Conservation (phyloP, 129 eudicot species). For the Flaveria sonorensis region DNA sequence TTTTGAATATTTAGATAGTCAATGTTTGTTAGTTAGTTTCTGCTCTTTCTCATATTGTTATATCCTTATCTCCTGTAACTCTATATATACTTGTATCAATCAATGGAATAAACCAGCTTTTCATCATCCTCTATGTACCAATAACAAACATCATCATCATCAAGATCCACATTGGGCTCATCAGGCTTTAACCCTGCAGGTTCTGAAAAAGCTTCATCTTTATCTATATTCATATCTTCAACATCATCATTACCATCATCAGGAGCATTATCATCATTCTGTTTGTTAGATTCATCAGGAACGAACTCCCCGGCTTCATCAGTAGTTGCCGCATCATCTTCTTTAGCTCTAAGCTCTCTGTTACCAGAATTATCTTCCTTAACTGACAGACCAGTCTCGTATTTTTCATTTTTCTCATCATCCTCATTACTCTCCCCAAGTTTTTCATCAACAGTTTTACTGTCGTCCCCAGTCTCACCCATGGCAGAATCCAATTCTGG, state of each 20-base stretch:
- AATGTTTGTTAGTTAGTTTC: too few species aligned
- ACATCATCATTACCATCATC: constrained; percentile 40
- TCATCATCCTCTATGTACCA: too few species aligned
- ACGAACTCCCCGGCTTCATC: constrained; percentile 51
- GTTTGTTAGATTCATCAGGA: constrained; percentile 44
- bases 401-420: constrained; percentile 80
- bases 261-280: constrained; percentile 39
- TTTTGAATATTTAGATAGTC: too few species aligned
- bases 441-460: too few species aligned
- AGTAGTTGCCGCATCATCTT: constrained; percentile 48
- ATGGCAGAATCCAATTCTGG: too few species aligned
- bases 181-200: constrained; percentile 63
- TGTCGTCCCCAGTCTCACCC: too few species aligned
- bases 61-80: too few species aligned
- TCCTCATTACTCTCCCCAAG: too few species aligned
- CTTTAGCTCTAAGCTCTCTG: constrained; percentile 84
- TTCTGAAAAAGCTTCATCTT: constrained; percentile 65
- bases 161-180: constrained; percentile 40
- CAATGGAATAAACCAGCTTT: too few species aligned
- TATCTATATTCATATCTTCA: constrained; percentile 60
- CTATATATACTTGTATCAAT: too few species aligned
- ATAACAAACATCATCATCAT: too few species aligned
- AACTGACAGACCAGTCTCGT: constrained; percentile 74
- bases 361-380: constrained; percentile 49
- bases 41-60: too few species aligned